Evolutionary conservation across 2,329 filamentous ascomycete species (phyloP).

Genomic region (Xylaria hypoxylon): DNA sequence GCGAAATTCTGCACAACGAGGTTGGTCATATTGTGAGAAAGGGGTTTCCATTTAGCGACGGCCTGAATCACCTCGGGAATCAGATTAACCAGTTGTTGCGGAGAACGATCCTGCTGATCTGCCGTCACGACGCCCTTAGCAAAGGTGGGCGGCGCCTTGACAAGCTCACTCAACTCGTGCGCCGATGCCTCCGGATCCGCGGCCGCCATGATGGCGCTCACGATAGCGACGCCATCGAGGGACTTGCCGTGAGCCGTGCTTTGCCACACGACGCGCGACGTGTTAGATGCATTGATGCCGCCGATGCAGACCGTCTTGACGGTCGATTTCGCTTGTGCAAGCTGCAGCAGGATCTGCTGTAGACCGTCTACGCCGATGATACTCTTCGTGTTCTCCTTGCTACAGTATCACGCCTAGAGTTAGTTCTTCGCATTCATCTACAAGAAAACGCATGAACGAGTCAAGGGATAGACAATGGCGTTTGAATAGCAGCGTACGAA

Average conservation of each 20-base stretch:
- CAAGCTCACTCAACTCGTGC: conserved; percentile 65
- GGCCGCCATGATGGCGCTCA: conserved; percentile 87
- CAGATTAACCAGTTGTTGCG: conserved; percentile 45
- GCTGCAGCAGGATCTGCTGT: conserved; percentile 71
- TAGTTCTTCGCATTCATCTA: background rate
- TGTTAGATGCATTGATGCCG: conserved; percentile 82
- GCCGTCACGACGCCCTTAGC: conserved; percentile 25
- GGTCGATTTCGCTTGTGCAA: conserved; percentile 60
- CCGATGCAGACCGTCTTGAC: conserved; percentile 85
- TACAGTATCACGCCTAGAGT: conserved; percentile 49
- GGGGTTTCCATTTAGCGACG: conserved; percentile 73
- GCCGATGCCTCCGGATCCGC: conserved; percentile 74
- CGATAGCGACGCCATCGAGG: conserved; percentile 86
- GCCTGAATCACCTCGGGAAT: conserved; percentile 64
- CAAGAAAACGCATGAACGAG: background rate
- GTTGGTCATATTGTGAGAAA: conserved; percentile 98
- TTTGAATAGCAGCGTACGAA: background rate
- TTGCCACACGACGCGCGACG: conserved; percentile 79
- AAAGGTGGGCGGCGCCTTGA: conserved; percentile 58
- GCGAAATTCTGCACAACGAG: conserved; percentile 95
- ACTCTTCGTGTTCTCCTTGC: conserved; percentile 87
- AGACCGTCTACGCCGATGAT: conserved; percentile 81
- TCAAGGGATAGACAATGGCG: background rate
- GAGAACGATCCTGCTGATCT: conserved; percentile 35
- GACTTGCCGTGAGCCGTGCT: conserved; percentile 65